A percentile compares a stretch with the other conserved stretches of the same genome.
phyloP scores from a whole-genome alignment of 1,139 yeast species.

The Hyphopichia wangnamkhiaoensis region DNA sequence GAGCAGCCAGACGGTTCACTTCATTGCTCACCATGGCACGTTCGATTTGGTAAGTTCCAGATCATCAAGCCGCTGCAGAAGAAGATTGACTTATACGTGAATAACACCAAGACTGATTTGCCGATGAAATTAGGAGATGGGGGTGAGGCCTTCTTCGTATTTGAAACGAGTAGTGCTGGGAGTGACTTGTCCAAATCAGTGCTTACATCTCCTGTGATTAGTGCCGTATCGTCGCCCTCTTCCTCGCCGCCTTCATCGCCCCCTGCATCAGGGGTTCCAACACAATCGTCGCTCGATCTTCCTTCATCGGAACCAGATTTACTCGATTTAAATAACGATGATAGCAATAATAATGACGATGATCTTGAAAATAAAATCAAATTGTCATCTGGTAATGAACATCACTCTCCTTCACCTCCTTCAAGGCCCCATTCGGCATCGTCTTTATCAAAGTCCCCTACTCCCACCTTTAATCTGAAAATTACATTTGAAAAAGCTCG shows the following conservation, averaged over 20 bases:
- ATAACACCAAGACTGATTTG: slow-evolving; percentile 75
- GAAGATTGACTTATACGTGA: slow-evolving; percentile 85
- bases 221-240: slow-evolving; percentile 74
- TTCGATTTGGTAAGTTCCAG: slow-evolving; percentile 92
- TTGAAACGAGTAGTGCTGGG: slow-evolving; percentile 66
- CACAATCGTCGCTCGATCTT: slow-evolving; percentile 10
- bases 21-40: slow-evolving; percentile 95
- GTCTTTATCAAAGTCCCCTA: slow-evolving; percentile 20
- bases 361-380: slow-evolving; percentile 31
- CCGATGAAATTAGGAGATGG: slow-evolving; percentile 98
- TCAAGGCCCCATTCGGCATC: slow-evolving; percentile 10
- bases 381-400: slow-evolving; percentile 1
- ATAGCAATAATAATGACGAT: slow-evolving; percentile 7
- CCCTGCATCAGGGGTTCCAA: slow-evolving; percentile 7
- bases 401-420: slow-evolving; percentile 15
- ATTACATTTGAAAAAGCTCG: slow-evolving; percentile 65
- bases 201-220: slow-evolving; percentile 88
- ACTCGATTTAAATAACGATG: slow-evolving; percentile 30
- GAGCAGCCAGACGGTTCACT: slow-evolving; percentile 83
- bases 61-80: slow-evolving; percentile 94
- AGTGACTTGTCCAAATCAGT: slow-evolving; percentile 70
- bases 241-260: slow-evolving; percentile 44
- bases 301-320: slow-evolving; percentile 31
- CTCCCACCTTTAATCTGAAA: slow-evolving; percentile 30
- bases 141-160: slow-evolving; percentile 97